Conservation (phyloP, 2,329 filamentous ascomycete species). For the Colletotrichum trifolii region DNA sequence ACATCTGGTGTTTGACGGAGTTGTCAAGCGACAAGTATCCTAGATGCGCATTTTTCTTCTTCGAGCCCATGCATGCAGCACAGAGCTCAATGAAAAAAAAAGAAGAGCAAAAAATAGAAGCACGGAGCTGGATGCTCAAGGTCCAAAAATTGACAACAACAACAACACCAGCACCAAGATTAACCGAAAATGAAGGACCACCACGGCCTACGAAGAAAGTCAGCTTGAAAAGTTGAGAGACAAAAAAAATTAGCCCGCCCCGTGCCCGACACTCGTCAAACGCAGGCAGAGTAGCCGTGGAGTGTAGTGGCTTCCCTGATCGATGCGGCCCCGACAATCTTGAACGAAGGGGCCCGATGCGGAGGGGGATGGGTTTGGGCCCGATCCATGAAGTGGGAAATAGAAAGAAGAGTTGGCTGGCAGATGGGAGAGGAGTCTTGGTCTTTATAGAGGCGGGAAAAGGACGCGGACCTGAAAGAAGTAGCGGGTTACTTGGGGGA, state of each 20-base stretch:
- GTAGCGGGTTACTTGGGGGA: too few species aligned
- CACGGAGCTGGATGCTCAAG: neutral
- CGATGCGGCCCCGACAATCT: constrained; percentile 7
- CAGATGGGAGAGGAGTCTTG: neutral
- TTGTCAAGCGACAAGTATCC: neutral
- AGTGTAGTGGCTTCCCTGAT: constrained; percentile 9
- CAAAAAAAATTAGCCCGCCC: constrained; percentile 4
- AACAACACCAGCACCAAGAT: neutral
- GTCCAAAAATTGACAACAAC: constrained; percentile 9
- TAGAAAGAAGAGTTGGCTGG: neutral
- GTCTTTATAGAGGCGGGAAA: neutral
- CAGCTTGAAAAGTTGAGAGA: neutral
- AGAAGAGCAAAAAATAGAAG: neutral
- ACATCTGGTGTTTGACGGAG: neutral
- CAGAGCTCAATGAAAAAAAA: constrained; percentile 7
- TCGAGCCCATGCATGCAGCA: neutral
- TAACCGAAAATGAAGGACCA: neutral
- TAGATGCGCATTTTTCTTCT: neutral
- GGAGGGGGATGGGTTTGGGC: constrained; percentile 9
- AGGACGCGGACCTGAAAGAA: neutral
- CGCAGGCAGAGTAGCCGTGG: neutral
- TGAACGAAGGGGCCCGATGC: constrained; percentile 21
- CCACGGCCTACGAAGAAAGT: constrained; percentile 5
- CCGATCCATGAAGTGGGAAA: constrained; percentile 12
- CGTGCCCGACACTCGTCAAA: neutral